A percentile compares a stretch with the other conserved stretches of the same genome.
These are phyloP conservation scores for Gnomoniopsis sp. DNA, from an alignment of 2,329 filamentous ascomycete genomes.

Conservation along the genomic window DNA sequence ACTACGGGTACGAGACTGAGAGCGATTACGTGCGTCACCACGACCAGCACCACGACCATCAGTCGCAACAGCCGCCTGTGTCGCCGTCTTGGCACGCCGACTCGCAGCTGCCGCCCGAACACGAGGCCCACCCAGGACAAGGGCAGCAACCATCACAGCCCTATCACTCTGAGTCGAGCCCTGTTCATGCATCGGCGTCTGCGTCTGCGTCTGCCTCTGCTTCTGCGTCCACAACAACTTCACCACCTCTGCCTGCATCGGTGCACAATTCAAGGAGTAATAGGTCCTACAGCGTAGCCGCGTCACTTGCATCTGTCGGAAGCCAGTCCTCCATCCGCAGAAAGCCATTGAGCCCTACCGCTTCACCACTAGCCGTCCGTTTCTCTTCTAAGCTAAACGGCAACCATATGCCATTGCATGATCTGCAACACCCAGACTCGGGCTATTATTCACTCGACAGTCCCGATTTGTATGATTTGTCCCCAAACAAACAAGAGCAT, in stretches of 20 bases:
- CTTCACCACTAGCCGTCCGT: conserved; percentile 47
- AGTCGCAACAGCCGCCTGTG: not conserved
- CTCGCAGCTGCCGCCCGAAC: not conserved
- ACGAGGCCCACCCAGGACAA: not conserved
- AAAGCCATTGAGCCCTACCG: conserved; percentile 57
- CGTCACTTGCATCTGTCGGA: conserved; percentile 25
- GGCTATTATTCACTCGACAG: conserved; percentile 56
- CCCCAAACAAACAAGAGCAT: conserved; percentile 35
- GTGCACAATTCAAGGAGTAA: conserved; percentile 27
- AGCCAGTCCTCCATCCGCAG: conserved; percentile 44
- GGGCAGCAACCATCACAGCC: conserved; percentile 3
- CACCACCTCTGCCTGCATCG: conserved; percentile 8
- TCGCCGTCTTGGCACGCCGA: not conserved
- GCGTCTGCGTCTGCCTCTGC: conserved; percentile 3
- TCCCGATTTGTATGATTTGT: conserved; percentile 55
- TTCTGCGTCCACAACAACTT: not conserved
- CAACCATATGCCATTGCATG: conserved; percentile 25
- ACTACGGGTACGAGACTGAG: not conserved
- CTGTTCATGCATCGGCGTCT: not conserved
- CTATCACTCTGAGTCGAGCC: conserved; percentile 8
- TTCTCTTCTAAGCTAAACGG: conserved; percentile 40
- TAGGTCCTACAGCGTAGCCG: conserved; percentile 29
- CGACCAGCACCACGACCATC: not conserved
- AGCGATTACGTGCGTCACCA: not conserved
- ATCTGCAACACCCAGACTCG: conserved; percentile 48